Conservation (phyloP, 352 stramenopile genomes). For the Phytophthora megakarya region DNA sequence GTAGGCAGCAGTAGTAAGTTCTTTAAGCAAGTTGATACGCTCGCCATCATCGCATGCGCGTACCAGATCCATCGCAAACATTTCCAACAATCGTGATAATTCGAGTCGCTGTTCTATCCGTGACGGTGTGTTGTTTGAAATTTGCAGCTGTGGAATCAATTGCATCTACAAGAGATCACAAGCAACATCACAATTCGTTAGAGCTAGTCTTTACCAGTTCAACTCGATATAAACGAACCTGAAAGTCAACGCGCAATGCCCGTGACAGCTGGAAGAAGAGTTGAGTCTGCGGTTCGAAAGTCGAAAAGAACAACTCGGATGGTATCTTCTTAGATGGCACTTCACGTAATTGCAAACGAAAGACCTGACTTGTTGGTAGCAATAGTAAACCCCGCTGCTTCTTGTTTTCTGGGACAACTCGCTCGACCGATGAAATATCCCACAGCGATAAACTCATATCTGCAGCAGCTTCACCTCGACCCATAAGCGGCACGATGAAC, state of each 20-base stretch:
- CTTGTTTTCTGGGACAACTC: conserved; percentile 43
- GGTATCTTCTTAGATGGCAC: conserved; percentile 5
- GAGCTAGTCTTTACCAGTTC: neutral
- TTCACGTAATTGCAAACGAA: conserved; percentile 39
- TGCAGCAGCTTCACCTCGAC: conserved; percentile 16
- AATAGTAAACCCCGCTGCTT: conserved; percentile 53
- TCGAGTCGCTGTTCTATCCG: conserved; percentile 31
- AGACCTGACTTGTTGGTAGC: conserved; percentile 54
- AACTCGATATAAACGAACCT: conserved; percentile 35
- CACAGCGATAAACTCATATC: conserved; percentile 35
- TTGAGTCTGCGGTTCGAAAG: conserved; percentile 64
- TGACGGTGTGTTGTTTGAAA: neutral
- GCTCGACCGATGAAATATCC: conserved; percentile 39
- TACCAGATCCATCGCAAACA: conserved; percentile 41
- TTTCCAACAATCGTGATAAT: conserved; percentile 39
- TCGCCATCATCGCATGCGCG: conserved; percentile 14
- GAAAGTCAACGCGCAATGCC: conserved; percentile 45
- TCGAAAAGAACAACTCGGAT: conserved; percentile 52
- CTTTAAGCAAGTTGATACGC: conserved; percentile 43
- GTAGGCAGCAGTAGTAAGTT: conserved; percentile 47
- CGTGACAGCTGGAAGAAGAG: conserved; percentile 59
- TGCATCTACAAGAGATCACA: conserved; percentile 22
- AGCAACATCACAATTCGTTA: conserved; percentile 7
- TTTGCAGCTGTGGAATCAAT: conserved; percentile 22
- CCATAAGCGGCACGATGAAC: conserved; percentile 52